phyloP scores from a whole-genome alignment of 179 eudicot species.

The Beta macrorhiza region DNA sequence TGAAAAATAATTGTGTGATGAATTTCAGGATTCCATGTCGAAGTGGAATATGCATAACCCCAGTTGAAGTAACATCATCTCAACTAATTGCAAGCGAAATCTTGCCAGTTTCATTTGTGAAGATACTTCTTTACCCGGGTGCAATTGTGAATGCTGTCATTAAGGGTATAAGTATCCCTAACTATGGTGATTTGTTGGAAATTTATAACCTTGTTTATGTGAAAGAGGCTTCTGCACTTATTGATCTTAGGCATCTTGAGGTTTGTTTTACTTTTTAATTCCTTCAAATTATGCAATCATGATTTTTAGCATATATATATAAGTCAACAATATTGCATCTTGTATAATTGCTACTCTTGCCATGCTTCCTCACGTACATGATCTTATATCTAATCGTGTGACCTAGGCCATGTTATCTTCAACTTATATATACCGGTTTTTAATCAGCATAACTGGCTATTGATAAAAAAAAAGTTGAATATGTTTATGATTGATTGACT shows the following conservation, averaged over 20 bases:
- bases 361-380: not conserved
- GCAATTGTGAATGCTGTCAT: conserved; percentile 38
- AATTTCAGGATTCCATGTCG: conserved; percentile 52
- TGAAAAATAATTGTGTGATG: not conserved
- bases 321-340: not conserved
- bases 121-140: conserved; percentile 53
- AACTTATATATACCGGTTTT: too few relatives aligned
- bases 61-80: conserved; percentile 47
- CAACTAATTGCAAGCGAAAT: conserved; percentile 50
- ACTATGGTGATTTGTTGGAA: conserved; percentile 34
- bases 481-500: too few relatives aligned
- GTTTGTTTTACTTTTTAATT: conserved; percentile 25
- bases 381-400: too few relatives aligned
- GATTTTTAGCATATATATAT: not conserved
- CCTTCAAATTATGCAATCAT: too few relatives aligned
- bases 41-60: conserved; percentile 53
- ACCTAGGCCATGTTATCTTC: too few relatives aligned
- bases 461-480: too few relatives aligned
- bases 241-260: conserved; percentile 59
- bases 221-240: conserved; percentile 21
- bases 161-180: conserved; percentile 36
- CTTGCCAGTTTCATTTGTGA: conserved; percentile 40
- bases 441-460: too few relatives aligned
- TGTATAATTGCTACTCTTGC: not conserved
- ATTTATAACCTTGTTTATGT: conserved; percentile 33